Evolutionary conservation across 179 eudicot genomes (phyloP).

Genomic region (Beta corolliflora): DNA sequence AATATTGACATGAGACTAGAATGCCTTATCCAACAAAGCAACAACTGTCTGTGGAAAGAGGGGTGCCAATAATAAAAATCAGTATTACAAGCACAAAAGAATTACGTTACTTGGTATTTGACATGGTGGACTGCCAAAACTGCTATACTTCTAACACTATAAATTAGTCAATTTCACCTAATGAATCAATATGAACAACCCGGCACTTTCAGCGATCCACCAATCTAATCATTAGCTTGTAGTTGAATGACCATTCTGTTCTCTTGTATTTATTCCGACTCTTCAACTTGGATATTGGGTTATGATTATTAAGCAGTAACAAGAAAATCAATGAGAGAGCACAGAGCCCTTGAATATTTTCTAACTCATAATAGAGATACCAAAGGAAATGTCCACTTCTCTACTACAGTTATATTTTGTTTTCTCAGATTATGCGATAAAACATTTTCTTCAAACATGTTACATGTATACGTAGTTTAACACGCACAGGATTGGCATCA

Average conservation of each 20-base stretch:
- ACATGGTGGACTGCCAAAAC: neutral
- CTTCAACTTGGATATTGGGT: neutral
- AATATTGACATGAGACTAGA: neutral
- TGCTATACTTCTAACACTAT: neutral
- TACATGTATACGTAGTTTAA: neutral
- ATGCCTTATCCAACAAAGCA: neutral
- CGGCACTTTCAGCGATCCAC: neutral
- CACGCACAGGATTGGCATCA: neutral
- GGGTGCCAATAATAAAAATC: neutral
- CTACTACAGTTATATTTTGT: neutral
- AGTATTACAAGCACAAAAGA: neutral
- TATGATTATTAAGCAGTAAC: neutral
- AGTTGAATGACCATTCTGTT: neutral
- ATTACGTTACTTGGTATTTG: neutral
- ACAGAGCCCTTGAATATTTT: neutral
- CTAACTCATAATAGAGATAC: neutral
- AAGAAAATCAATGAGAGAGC: neutral
- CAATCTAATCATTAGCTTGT: neutral
- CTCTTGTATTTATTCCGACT: neutral
- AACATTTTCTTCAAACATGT: neutral
- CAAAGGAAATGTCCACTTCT: too few relatives aligned
- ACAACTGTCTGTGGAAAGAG: neutral
- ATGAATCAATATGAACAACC: neutral
- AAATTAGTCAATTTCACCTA: neutral
- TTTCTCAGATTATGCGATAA: neutral